Conservation (phyloP, 176 grass and related monocot species). For the Microstegium vimineum region DNA sequence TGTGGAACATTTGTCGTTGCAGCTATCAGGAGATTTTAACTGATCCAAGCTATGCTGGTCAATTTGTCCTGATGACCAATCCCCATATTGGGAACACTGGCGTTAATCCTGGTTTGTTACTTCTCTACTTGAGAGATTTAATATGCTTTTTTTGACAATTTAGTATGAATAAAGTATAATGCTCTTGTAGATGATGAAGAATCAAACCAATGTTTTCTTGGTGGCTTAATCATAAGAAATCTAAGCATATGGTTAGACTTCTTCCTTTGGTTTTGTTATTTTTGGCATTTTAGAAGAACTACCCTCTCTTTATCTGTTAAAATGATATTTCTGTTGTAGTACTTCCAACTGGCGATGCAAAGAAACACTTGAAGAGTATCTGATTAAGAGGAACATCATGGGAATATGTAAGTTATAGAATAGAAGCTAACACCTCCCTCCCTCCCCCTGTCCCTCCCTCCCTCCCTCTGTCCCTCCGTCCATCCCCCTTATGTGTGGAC, state of each 20-base stretch:
- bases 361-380: constrained; percentile 84
- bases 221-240: constrained; percentile 76
- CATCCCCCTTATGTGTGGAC: not conserved
- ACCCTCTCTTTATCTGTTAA: not conserved
- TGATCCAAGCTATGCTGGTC: constrained; percentile 94
- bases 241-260: constrained; percentile 73
- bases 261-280: not conserved
- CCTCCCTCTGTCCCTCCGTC: not conserved
- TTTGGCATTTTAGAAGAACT: not conserved
- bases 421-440: not conserved
- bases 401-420: constrained; percentile 85
- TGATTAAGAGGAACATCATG: constrained; percentile 89
- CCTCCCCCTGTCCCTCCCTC: not conserved
- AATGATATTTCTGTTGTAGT: constrained; percentile 35
- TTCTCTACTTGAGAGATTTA: not conserved
- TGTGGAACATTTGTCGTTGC: not conserved
- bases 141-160: not conserved
- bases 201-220: constrained; percentile 83
- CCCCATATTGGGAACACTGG: constrained; percentile 99
- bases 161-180: not conserved
- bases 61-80: constrained; percentile 96
- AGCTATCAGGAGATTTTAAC: constrained; percentile 99
- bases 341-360: constrained; percentile 90
- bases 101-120: constrained; percentile 65
- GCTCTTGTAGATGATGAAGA: constrained; percentile 78